A percentile compares a stretch with the other conserved stretches of the same genome.
Conservation (phyloP, 1,284 basidiomycete genomes). For the Vanrija pseudolonga region DNA sequence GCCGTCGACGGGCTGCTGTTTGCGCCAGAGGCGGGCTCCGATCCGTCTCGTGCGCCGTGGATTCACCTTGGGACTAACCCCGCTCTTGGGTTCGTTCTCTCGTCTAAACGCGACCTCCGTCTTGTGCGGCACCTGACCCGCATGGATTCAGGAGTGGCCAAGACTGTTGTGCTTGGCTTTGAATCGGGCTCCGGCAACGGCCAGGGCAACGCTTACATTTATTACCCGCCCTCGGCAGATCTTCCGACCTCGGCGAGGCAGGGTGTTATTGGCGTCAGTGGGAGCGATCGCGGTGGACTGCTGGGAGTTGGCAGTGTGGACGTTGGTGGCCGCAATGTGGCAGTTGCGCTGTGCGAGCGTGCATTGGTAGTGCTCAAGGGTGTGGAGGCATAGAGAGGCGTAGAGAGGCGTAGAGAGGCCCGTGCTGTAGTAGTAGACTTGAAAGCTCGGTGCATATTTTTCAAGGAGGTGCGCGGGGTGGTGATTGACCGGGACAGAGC, state of each 20-base stretch:
- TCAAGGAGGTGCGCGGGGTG: too few relatives aligned
- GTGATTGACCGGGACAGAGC: too few relatives aligned
- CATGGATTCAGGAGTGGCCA: neutral
- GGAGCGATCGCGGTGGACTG: slow-evolving; percentile 62
- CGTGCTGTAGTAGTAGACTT: neutral
- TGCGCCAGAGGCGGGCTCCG: slow-evolving; percentile 22
- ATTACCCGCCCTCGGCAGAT: slow-evolving; percentile 56
- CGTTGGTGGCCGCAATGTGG: slow-evolving; percentile 42
- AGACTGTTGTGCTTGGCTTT: slow-evolving; percentile 63
- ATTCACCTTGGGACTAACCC: slow-evolving; percentile 73
- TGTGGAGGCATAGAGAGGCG: slow-evolving; percentile 24
- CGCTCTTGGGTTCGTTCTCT: slow-evolving; percentile 87
- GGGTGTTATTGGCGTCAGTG: slow-evolving; percentile 68
- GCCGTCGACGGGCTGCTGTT: slow-evolving; percentile 80
- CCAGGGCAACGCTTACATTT: slow-evolving; percentile 73
- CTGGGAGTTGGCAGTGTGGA: slow-evolving; percentile 67
- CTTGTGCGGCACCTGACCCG: slow-evolving; percentile 67
- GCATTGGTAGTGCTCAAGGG: slow-evolving; percentile 64
- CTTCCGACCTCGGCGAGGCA: slow-evolving; percentile 63
- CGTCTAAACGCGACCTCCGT: slow-evolving; percentile 83
- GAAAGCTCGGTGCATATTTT: neutral
- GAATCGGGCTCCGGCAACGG: slow-evolving; percentile 60
- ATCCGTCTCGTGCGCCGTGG: slow-evolving; percentile 57
- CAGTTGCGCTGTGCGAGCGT: slow-evolving; percentile 74
- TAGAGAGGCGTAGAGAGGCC: too few relatives aligned